Percentiles rank a stretch among this genome's conserved stretches.
Conservation (phyloP, 768 basidiomycete genomes). For the Rossbeevera mucosa region DNA sequence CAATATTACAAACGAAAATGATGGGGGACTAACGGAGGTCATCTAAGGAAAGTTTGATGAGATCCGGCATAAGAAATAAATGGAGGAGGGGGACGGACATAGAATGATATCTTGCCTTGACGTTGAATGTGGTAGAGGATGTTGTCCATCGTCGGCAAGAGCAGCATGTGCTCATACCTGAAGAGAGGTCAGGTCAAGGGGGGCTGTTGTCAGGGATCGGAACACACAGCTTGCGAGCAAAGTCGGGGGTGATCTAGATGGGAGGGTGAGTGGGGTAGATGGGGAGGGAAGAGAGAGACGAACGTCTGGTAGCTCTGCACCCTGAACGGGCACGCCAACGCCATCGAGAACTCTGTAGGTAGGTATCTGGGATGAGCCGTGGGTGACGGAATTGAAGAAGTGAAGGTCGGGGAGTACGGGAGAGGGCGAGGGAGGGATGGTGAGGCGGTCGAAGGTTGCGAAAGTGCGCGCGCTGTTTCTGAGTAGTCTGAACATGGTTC, state of each 20-base stretch:
- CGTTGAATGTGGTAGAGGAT: conserved; percentile 89
- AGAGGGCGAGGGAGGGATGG: conserved; percentile 44
- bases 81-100: conserved; percentile 45
- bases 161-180: conserved; percentile 75
- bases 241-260: conserved; percentile 57
- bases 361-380: conserved; percentile 62
- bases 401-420: conserved; percentile 65
- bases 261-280: conserved; percentile 5
- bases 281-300: conserved; percentile 14
- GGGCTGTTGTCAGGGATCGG: background rate
- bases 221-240: conserved; percentile 60
- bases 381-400: conserved; percentile 77
- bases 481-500: conserved; percentile 15
- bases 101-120: conserved; percentile 90
- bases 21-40: conserved; percentile 59
- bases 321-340: conserved; percentile 65
- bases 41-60: conserved; percentile 44
- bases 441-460: conserved; percentile 26
- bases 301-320: conserved; percentile 74
- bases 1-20: background rate
- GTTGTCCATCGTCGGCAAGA: conserved; percentile 81
- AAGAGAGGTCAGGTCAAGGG: background rate
- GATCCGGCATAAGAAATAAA: conserved; percentile 4
- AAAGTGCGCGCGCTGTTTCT: conserved; percentile 13
- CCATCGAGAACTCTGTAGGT: conserved; percentile 86